phyloP scores from a whole-genome alignment of 202 grass and related monocot species.

The Carex arenaria region DNA sequence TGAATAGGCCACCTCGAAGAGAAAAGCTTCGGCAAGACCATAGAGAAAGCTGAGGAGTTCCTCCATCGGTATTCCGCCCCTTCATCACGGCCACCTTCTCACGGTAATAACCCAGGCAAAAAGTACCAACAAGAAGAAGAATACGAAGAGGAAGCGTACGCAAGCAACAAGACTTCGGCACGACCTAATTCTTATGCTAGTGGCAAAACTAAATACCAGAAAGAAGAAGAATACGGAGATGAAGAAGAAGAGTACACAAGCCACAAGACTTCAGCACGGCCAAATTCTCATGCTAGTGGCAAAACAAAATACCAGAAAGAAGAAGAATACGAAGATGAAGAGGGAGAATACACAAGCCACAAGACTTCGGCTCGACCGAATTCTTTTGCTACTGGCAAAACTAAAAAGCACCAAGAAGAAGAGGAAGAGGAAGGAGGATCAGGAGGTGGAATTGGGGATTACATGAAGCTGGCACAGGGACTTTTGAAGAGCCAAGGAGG shows the following conservation, averaged over 20 bases:
- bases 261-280: neutral
- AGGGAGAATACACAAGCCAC: neutral
- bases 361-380: constrained; percentile 12
- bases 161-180: neutral
- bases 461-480: constrained; percentile 69
- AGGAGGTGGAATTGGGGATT: constrained; percentile 54
- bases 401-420: constrained; percentile 27
- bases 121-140: constrained; percentile 12
- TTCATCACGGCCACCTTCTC: constrained; percentile 13
- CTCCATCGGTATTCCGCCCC: constrained; percentile 57
- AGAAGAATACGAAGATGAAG: neutral
- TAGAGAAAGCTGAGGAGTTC: constrained; percentile 65
- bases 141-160: neutral
- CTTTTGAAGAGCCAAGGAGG: constrained; percentile 60
- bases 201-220: constrained; percentile 26
- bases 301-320: neutral
- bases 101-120: neutral
- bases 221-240: constrained; percentile 28
- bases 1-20: constrained; percentile 43
- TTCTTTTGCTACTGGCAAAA: constrained; percentile 35
- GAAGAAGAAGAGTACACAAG: constrained; percentile 31
- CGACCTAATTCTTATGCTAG: constrained; percentile 33
- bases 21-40: constrained; percentile 52
- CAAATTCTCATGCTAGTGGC: constrained; percentile 16
- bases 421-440: constrained; percentile 46